Evolutionary conservation across 768 basidiomycete species (phyloP), one percentile per base, ranked within the genome.

Genomic region (Leccinum truebloodii): DNA sequence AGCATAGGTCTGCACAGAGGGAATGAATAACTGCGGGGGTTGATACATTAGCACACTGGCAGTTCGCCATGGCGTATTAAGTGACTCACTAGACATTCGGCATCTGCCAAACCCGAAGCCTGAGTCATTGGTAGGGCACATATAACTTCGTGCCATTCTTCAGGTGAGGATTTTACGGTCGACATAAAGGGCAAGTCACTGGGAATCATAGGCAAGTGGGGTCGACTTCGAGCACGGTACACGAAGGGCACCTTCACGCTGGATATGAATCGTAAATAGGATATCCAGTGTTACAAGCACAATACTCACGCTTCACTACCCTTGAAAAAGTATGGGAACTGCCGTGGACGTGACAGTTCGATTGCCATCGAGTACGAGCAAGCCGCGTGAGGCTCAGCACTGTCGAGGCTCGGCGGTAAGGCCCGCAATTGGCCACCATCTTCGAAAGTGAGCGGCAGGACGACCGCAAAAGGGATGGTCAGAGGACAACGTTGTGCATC

Each of bases 141-240:
- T 13, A 76, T 72, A 67, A 79, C 69, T 81, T 87, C 67, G 72
- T 77, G 72, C 86, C 86, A 90, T 67, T 89, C 88, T 67, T 87
- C 88, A 8, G 88, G 87, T 4, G 80, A 76, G 0, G 78, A 75
- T 69, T 89, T 89, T 58, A 90, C 70, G 3, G 82, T 80, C 0
- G 81, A 80, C 61, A 86, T 78, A 67, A 89, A 86, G 24, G 79
- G 73, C 1, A 79, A 74, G 13, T 73, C 73, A 3, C 60, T 65
- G 1, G 78, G 70, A 13, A 84, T 67, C 41, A 87, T 82, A 3
- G 87, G 83, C 13, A 81, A 77, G 56, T 77, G 76, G 0, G 88
- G 80, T n/a, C 84, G 80, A 53, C 79, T 78, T 50, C 81, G 81
- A 8, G 86, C 87, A 46, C 61, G 64, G 62, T 88, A 88, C 6